Percentiles rank a stretch among this genome's conserved stretches.
These are phyloP conservation scores for Leccinum fibrillosum DNA, from an alignment of 768 basidiomycete genomes.

Conservation along the genomic window DNA sequence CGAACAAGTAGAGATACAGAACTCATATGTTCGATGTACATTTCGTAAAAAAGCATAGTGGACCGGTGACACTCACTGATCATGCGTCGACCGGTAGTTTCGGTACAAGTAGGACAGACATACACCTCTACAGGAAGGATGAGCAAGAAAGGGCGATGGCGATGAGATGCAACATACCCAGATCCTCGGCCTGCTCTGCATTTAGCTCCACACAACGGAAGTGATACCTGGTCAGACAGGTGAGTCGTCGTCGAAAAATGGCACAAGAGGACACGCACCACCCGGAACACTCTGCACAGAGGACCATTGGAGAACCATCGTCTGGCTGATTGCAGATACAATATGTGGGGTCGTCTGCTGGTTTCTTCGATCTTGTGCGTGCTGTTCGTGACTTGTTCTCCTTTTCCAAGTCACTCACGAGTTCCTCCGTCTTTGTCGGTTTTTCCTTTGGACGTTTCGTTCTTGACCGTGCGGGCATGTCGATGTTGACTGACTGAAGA, in stretches of 20 bases:
- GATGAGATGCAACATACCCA: constrained; percentile 52
- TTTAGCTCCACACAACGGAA: constrained; percentile 70
- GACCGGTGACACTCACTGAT: constrained; percentile 68
- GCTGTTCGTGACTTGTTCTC: constrained; percentile 26
- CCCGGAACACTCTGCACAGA: constrained; percentile 65
- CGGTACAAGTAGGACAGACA: constrained; percentile 52
- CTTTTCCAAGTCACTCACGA: constrained; percentile 28
- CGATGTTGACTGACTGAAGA: constrained; percentile 17
- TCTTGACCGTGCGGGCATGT: constrained; percentile 48
- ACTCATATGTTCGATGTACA: constrained; percentile 36
- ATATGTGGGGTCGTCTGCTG: constrained; percentile 21
- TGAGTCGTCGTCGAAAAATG: constrained; percentile 2
- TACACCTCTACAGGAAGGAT: constrained; percentile 50
- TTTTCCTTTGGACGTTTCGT: constrained; percentile 33
- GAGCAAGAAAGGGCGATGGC: constrained; percentile 5
- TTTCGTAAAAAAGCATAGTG: constrained; percentile 29
- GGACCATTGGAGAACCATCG: constrained; percentile 80
- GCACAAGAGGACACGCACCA: constrained; percentile 48
- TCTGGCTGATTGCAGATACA: constrained; percentile 70
- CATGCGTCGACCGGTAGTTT: constrained; percentile 60
- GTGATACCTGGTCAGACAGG: constrained; percentile 62
- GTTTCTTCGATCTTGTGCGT: constrained; percentile 25
- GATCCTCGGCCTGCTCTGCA: constrained; percentile 67
- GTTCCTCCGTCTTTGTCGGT: constrained; percentile 12
- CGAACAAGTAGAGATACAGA: constrained; percentile 35